phyloP scores from a whole-genome alignment of 306 rosid genomes.

The Senna siamea region DNA sequence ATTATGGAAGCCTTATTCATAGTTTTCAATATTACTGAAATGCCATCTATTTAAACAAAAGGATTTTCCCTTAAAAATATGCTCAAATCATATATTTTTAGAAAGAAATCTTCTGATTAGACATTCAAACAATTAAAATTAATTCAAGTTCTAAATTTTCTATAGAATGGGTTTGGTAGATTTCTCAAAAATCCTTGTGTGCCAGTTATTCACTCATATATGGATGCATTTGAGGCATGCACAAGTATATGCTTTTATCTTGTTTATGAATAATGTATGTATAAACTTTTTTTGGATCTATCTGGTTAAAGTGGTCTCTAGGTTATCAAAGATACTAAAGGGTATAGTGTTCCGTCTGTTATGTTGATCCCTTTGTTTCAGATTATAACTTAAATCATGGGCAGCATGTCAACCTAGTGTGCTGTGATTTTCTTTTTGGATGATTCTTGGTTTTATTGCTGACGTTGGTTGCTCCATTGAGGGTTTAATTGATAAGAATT shows the following conservation, averaged over 20 bases:
- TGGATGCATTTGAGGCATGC: neutral
- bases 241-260: neutral
- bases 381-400: conserved; percentile 1
- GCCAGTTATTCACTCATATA: neutral
- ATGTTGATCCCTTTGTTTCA: neutral
- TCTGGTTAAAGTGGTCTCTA: neutral
- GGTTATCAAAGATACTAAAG: neutral
- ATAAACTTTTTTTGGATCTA: neutral
- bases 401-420: conserved; percentile 3
- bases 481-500: neutral
- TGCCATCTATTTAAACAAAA: neutral
- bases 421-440: neutral
- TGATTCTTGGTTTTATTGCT: neutral
- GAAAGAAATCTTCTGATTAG: neutral
- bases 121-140: neutral
- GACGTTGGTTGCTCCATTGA: neutral
- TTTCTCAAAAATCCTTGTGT: neutral
- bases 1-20: neutral
- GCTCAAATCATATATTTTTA: neutral
- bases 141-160: neutral
- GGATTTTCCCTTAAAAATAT: neutral
- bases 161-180: neutral
- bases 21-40: neutral
- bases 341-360: neutral
- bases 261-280: neutral